phyloP scores from a whole-genome alignment of 495 filamentous ascomycete species.

The Corynascus novoguineensis region DNA sequence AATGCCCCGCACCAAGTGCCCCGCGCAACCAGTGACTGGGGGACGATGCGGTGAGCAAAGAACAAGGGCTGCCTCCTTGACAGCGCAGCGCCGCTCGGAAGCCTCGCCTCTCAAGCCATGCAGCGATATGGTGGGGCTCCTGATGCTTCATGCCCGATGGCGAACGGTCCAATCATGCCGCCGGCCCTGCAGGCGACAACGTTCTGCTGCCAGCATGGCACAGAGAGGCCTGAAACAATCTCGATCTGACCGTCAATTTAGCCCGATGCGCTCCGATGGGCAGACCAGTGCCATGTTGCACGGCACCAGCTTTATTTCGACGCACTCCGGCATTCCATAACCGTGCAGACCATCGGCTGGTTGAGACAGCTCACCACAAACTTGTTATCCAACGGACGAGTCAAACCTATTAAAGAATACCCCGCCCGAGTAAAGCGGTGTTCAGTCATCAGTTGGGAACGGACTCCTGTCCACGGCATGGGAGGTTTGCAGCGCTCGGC shows the following conservation, averaged over 20 bases:
- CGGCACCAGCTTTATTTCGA: background rate
- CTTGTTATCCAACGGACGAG: too few species aligned
- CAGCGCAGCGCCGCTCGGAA: background rate
- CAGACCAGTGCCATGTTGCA: background rate
- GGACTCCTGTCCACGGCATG: slow-evolving; percentile 2
- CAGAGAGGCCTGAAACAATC: slow-evolving; percentile 21
- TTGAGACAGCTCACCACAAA: too few species aligned
- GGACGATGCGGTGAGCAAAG: slow-evolving; percentile 10
- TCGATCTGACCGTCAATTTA: background rate
- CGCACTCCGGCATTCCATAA: background rate
- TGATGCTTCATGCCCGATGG: slow-evolving; percentile 13
- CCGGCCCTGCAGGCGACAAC: slow-evolving; percentile 10
- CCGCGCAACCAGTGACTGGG: background rate
- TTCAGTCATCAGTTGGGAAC: too few species aligned
- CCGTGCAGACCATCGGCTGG: background rate
- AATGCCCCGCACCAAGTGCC: slow-evolving; percentile 3
- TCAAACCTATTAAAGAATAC: too few species aligned
- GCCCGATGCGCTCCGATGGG: background rate
- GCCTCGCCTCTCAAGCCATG: background rate
- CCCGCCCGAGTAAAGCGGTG: too few species aligned
- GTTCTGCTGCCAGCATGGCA: slow-evolving; percentile 13
- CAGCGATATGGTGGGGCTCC: background rate
- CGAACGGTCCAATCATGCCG: slow-evolving; percentile 17
- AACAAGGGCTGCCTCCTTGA: background rate
- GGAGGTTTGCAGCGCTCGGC: background rate